phyloP scores from a whole-genome alignment of 2,329 filamentous ascomycete genomes.

The Fusarium sp. region DNA sequence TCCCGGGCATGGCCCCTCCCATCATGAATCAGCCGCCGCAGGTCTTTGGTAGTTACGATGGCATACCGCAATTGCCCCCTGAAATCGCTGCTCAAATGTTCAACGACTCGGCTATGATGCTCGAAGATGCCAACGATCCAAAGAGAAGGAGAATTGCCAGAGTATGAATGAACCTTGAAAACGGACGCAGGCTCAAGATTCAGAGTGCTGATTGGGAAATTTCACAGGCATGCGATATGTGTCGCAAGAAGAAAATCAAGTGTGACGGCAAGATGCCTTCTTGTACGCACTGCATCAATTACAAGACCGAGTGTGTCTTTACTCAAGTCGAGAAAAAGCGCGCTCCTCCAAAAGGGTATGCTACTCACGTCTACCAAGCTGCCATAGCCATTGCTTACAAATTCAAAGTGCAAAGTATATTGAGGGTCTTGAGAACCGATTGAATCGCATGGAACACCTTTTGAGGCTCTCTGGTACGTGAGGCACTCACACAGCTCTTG shows the following conservation, averaged over 20 bases:
- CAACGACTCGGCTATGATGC: slow-evolving; percentile 64
- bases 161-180: slow-evolving; percentile 63
- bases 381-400: slow-evolving; percentile 33
- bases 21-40: slow-evolving; percentile 75
- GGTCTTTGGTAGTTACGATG: slow-evolving; percentile 76
- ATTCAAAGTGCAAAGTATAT: slow-evolving; percentile 88
- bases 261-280: slow-evolving; percentile 96
- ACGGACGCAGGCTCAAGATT: slow-evolving; percentile 1
- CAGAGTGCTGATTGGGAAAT: slow-evolving; percentile 27
- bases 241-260: slow-evolving; percentile 96
- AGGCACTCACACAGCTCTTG: not conserved
- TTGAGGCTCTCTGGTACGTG: slow-evolving; percentile 79
- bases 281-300: slow-evolving; percentile 96
- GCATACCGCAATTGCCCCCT: slow-evolving; percentile 65
- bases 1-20: slow-evolving; percentile 67
- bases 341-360: slow-evolving; percentile 93
- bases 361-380: not conserved
- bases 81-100: slow-evolving; percentile 71
- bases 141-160: slow-evolving; percentile 90
- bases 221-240: slow-evolving; percentile 89
- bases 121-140: slow-evolving; percentile 79
- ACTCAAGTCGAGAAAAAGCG: slow-evolving; percentile 99
- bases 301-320: slow-evolving; percentile 97
- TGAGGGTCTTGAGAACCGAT: slow-evolving; percentile 91
- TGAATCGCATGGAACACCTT: slow-evolving; percentile 95